Percentiles rank a stretch among this genome's conserved stretches.
These are phyloP conservation scores for Colletotrichum sp. DNA, from an alignment of 2,329 filamentous ascomycete species.

Conservation along the genomic window DNA sequence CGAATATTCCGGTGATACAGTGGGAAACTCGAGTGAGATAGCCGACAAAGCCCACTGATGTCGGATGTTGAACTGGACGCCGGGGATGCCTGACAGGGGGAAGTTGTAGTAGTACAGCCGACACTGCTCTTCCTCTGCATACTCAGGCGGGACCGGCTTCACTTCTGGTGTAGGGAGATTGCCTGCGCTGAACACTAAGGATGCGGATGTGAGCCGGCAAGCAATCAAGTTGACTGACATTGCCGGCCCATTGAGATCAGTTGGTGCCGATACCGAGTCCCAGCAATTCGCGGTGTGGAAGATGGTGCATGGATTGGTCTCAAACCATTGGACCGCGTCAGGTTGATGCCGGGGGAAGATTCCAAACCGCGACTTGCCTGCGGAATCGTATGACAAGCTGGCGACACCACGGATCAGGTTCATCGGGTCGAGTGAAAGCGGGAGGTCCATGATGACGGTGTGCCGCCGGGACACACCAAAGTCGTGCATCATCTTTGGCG, in stretches of 20 bases:
- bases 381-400: conserved; percentile 64
- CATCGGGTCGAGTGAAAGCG: conserved; percentile 67
- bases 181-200: conserved; percentile 68
- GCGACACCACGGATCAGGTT: conserved; percentile 63
- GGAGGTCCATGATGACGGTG: conserved; percentile 73
- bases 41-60: conserved; percentile 70
- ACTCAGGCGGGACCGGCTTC: conserved; percentile 34
- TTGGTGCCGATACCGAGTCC: conserved; percentile 48
- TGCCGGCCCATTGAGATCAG: conserved; percentile 20
- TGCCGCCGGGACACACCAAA: conserved; percentile 70
- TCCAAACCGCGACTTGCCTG: conserved; percentile 65
- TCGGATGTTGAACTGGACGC: conserved; percentile 45
- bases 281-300: conserved; percentile 77
- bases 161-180: conserved; percentile 60
- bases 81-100: conserved; percentile 36
- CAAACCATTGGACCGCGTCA: conserved; percentile 66
- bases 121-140: conserved; percentile 68
- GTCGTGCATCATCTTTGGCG: conserved; percentile 78
- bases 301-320: conserved; percentile 71
- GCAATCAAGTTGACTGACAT: conserved; percentile 65
- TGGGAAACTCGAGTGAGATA: conserved; percentile 73
- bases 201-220: conserved; percentile 70
- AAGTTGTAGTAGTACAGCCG: conserved; percentile 75
- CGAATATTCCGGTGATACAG: conserved; percentile 55
- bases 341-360: conserved; percentile 69